Evolutionary conservation across 495 filamentous ascomycete genomes (phyloP), one percentile per base, ranked within the genome.

Genomic region (Aspergillus mulundensis): DNA sequence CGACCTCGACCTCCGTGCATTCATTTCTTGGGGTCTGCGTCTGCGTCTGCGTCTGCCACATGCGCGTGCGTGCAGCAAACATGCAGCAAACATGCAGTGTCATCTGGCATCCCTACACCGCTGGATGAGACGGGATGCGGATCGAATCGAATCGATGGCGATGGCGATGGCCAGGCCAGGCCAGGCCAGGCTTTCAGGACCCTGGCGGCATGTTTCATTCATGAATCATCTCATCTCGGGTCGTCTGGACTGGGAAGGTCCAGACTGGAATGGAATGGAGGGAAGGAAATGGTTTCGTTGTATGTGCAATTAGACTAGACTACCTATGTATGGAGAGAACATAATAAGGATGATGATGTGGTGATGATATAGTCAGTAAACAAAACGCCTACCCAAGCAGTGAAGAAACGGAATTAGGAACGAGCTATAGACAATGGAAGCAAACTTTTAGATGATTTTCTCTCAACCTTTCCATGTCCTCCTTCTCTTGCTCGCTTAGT

Each of bases 371-470:
- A 11, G 11, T 11, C 32, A 7, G 2, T 36, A 36, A 15, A 36
- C 32, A 36, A 44, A 44, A 44, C 41, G 41, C 41, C 41, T 46
- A 19, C 25, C 45, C 25, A 46, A 16, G 3, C 5, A 44, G 20
- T 21, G 6, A 5, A 23, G 2, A 8, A 28, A 28, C 25, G 4
- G 25, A 10, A 14, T 14, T 15, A 36, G 32, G 32, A 6, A 15
- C 32, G 5, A 36, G 32, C 32, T 36, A 36, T 36, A 36, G 32
- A 36, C 20, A 46, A 11, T 16, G 6, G 19, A 39, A 40, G 38
- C 32, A 53, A 53, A 53, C 50, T 53, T 53, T 53, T 53, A 42
- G 30, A 30, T 32, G 34, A 40, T 53, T 43, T 18, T 39, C 21
- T 19, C 19, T 24, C 32, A n/a, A n/a, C n/a, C n/a, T n/a, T n/a